A percentile compares a stretch with the other conserved stretches of the same genome.
phyloP scores from a whole-genome alignment of 495 filamentous ascomycete genomes.

The Glarea lozoyensis region DNA sequence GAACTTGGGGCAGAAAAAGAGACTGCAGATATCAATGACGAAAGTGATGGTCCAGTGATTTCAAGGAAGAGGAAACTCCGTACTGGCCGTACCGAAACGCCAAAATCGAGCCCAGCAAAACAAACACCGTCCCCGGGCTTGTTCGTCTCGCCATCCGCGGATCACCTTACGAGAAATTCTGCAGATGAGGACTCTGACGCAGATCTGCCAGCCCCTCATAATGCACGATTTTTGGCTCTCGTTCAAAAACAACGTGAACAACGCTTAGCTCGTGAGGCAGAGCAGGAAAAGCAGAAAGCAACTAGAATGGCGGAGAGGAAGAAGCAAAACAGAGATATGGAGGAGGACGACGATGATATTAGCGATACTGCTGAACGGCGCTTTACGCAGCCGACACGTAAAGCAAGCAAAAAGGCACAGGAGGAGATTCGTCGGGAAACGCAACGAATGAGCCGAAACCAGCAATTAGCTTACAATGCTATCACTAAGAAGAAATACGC shows the following conservation, averaged over 20 bases:
- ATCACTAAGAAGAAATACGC: constrained; percentile 88
- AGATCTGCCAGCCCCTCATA: constrained; percentile 39
- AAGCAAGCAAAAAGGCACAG: constrained; percentile 92
- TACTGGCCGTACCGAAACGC: constrained; percentile 13
- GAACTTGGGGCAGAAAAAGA: constrained; percentile 11
- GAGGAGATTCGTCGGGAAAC: constrained; percentile 93
- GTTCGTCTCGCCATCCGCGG: constrained; percentile 31
- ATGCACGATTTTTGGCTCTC: constrained; percentile 55
- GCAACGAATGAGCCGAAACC: constrained; percentile 77
- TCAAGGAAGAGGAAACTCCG: constrained; percentile 16
- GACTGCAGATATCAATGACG: constrained; percentile 11
- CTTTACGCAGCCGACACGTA: constrained; percentile 62
- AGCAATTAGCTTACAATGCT: constrained; percentile 86
- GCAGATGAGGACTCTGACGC: constrained; percentile 26
- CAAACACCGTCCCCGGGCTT: constrained; percentile 30
- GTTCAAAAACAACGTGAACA: constrained; percentile 64
- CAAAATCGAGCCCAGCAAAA: constrained; percentile 26
- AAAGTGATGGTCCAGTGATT: constrained; percentile 18
- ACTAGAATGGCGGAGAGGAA: constrained; percentile 38
- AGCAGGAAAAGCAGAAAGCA: constrained; percentile 38
- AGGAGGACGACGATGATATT: constrained; percentile 39
- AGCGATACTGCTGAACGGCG: constrained; percentile 47
- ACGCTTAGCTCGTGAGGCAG: constrained; percentile 53
- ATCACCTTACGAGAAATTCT: no score
- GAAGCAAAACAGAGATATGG: constrained; percentile 22